phyloP scores from a whole-genome alignment of 1,284 basidiomycete genomes.

The Coniferiporia sulphurascens region DNA sequence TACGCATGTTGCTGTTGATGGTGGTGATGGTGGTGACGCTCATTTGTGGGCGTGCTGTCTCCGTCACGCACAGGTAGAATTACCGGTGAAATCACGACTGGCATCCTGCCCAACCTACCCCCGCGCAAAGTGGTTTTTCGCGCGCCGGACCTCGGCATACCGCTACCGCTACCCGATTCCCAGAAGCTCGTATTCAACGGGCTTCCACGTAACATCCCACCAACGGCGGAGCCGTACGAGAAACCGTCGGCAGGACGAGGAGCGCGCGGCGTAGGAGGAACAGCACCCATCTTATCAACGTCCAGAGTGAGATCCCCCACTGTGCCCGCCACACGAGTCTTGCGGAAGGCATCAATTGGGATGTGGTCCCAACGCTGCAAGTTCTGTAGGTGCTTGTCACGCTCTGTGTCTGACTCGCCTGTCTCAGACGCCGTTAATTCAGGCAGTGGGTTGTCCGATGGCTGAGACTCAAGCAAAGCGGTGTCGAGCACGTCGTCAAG shows the following conservation, averaged over 20 bases:
- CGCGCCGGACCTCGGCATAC: conserved; percentile 14
- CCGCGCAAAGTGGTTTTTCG: conserved; percentile 19
- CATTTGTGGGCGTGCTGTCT: conserved; percentile 44
- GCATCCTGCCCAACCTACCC: conserved; percentile 25
- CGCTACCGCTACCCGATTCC: conserved; percentile 34
- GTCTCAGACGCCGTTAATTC: conserved; percentile 18
- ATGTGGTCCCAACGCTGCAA: conserved; percentile 70
- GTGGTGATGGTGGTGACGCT: conserved; percentile 20
- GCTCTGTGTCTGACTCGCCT: conserved; percentile 27
- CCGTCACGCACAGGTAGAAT: conserved; percentile 49
- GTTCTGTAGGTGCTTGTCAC: conserved; percentile 28
- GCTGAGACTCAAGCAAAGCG: conserved; percentile 59
- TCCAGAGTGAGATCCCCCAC: conserved; percentile 30
- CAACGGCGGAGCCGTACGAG: conserved; percentile 22
- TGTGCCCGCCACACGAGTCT: conserved; percentile 46
- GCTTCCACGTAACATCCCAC: conserved; percentile 46
- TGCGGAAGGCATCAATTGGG: conserved; percentile 68
- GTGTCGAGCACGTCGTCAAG: conserved; percentile 79
- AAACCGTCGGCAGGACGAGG: conserved; percentile 26
- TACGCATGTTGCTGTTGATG: conserved; percentile 27
- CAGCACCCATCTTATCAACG: conserved; percentile 33
- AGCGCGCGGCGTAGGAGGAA: conserved; percentile 16
- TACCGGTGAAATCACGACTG: conserved; percentile 46
- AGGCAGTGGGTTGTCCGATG: conserved; percentile 30
- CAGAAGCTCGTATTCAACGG: conserved; percentile 55